A percentile compares a stretch with the other conserved stretches of the same genome.
Evolutionary conservation across 1,284 basidiomycete genomes (phyloP).

Genomic region (Cystobasidiaceae sp.): DNA sequence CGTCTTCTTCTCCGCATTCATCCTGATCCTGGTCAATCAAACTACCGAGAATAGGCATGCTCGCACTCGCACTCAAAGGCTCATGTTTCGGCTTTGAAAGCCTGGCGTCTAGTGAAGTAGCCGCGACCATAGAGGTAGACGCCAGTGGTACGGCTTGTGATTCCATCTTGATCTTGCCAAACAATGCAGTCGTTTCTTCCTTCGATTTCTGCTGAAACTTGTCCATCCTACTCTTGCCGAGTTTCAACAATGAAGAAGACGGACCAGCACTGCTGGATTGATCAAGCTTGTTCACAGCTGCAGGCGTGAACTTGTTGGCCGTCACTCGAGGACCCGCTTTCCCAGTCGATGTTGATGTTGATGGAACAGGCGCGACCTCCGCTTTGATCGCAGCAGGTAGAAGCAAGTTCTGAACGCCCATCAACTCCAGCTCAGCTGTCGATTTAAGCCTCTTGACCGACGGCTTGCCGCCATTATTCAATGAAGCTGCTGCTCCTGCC

Average conservation of each 20-base stretch:
- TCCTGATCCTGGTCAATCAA: not conserved
- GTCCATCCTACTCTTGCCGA: conserved; percentile 1
- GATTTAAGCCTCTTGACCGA: not conserved
- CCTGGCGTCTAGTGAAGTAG: too few species aligned
- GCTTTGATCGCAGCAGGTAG: not conserved
- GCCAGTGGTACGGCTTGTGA: not conserved
- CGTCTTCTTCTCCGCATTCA: not conserved
- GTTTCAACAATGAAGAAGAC: not conserved
- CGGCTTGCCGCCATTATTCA: not conserved
- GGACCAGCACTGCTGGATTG: not conserved
- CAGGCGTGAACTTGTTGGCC: too few species aligned
- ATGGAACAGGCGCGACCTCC: too few species aligned
- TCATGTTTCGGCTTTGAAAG: not conserved
- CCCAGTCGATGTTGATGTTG: too few species aligned
- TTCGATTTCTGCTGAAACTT: not conserved
- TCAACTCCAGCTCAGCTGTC: conserved; percentile 2
- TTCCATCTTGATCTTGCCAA: not conserved
- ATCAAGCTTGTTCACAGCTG: too few species aligned
- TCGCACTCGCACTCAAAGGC: not conserved
- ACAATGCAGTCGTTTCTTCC: not conserved
- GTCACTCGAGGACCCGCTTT: too few species aligned
- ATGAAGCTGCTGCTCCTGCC: not conserved
- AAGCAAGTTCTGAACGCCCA: conserved; percentile 14
- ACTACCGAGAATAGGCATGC: too few species aligned
- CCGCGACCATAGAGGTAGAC: too few species aligned